phyloP scores from a whole-genome alignment of 495 filamentous ascomycete species.

The Tuber calosporum region DNA sequence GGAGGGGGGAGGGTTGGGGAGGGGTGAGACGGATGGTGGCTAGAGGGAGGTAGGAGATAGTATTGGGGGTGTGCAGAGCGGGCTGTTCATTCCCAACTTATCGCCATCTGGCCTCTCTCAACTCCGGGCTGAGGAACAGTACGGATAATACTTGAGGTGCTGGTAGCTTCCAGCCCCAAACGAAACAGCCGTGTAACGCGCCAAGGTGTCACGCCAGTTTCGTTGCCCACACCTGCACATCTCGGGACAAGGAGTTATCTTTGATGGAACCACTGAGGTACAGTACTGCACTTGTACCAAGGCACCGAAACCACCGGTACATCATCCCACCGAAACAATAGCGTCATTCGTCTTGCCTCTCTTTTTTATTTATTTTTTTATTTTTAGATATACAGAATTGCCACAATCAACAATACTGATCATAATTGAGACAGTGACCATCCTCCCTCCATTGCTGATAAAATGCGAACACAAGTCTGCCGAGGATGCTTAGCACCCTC shows the following conservation, averaged over 20 bases:
- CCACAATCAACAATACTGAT: neutral
- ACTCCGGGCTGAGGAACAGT: neutral
- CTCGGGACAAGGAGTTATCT: neutral
- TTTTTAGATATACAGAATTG: neutral
- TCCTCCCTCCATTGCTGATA: neutral
- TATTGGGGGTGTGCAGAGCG: neutral
- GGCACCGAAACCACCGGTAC: too few relatives aligned
- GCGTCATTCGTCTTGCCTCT: neutral
- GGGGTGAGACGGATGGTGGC: neutral
- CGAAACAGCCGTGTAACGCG: neutral
- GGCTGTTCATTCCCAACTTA: neutral
- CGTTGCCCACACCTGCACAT: neutral
- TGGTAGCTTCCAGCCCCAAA: neutral
- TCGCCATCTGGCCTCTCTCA: neutral
- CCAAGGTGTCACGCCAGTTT: neutral
- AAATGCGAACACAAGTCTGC: neutral
- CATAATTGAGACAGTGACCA: neutral
- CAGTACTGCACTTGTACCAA: too few relatives aligned
- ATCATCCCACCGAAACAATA: neutral
- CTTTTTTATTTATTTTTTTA: neutral
- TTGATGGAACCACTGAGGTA: neutral
- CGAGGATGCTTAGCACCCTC: slow-evolving; percentile 10
- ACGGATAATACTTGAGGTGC: neutral
- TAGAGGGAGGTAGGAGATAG: neutral
- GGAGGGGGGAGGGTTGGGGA: neutral